Evolutionary conservation across 2,329 filamentous ascomycete genomes (phyloP).

Genomic region (Elsinoe necatrix): DNA sequence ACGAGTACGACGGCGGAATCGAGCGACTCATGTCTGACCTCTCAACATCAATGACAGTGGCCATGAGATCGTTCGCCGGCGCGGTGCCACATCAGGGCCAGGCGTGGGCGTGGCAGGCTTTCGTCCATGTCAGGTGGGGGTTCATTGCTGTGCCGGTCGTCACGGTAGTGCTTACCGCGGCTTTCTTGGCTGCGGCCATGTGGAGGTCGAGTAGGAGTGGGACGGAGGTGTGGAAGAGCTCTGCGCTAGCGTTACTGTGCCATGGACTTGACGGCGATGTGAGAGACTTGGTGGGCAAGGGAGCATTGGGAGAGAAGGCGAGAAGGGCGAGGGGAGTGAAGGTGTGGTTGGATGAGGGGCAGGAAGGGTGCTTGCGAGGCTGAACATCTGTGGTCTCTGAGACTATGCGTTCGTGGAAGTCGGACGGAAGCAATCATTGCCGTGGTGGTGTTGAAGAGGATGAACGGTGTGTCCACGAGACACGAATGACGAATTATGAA

Average conservation of each 20-base stretch:
- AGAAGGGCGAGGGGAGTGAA: slow-evolving; percentile 11
- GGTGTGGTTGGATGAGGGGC: slow-evolving; percentile 9
- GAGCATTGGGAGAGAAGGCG: slow-evolving; percentile 10
- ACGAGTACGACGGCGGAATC: slow-evolving; percentile 30
- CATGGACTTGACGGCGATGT: slow-evolving; percentile 29
- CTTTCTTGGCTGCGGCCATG: slow-evolving; percentile 27
- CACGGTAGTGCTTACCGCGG: slow-evolving; percentile 25
- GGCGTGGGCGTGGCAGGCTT: slow-evolving; percentile 27
- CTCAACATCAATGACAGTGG: slow-evolving; percentile 31
- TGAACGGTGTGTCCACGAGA: too few relatives aligned
- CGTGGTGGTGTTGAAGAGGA: too few relatives aligned
- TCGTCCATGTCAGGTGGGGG: slow-evolving; percentile 32
- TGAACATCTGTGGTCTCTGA: too few relatives aligned
- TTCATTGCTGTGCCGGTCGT: slow-evolving; percentile 30
- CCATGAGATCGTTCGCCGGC: slow-evolving; percentile 27
- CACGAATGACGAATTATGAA: too few relatives aligned
- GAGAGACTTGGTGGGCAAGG: slow-evolving; percentile 4
- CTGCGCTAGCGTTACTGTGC: slow-evolving; percentile 30
- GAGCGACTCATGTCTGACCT: slow-evolving; percentile 32
- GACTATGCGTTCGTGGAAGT: too few relatives aligned
- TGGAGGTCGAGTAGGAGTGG: slow-evolving; percentile 23
- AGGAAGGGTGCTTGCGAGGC: background rate
- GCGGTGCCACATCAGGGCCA: slow-evolving; percentile 26
- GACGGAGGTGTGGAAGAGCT: slow-evolving; percentile 32
- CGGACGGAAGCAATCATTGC: too few relatives aligned